Base-by-base conservation (phyloP, 805 yeast species). In the Lachancea sp. region DNA sequence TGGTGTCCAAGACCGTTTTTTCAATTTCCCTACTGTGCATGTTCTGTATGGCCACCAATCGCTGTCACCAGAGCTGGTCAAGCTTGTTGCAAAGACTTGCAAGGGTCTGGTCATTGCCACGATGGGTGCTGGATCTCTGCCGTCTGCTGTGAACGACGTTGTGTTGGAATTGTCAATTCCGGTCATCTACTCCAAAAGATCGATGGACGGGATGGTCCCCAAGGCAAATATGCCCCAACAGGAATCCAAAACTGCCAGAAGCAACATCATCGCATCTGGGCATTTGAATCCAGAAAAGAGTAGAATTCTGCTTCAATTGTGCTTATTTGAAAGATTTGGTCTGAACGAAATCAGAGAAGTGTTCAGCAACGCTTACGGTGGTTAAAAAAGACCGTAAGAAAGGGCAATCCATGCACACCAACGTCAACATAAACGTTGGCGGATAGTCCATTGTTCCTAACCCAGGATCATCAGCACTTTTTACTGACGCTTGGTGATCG, bases 141-240 rank as follows among this genome's bases (percentile, higher is more conserved):
- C 78, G 20, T 75, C 72, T 3, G 63, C 57, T 13, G 75, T 81
- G 2, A 77, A 75, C 49, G 66, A 68, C 36, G 61, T 63, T n/a
- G 56, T 66, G 69, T 17, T 71, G 70, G 47, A 55, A 8, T 57
- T 67, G 40, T 55, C 63, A 16, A 66, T 78, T 25, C 87, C 87
- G 1, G 70, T 81, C 1, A 69, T 82, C 1, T 81, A 77, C 56
- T 79, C 85, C 29, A 80, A 81, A 56, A 70, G 87, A 56, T 73
- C 85, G 8, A 78, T 77, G 72, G 85, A 81, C 57, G 88, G 88
- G 11, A 77, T 78, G 78, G 82, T 82, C 17, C 83, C 88, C 2
- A 66, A 62, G 5, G 80, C 75, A 3, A 66, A 66, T 40, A 55
- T 64, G 36, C 74, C 72, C 38, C 56, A 51, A 2, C 63, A 69